phyloP scores from a whole-genome alignment of 768 basidiomycete genomes.

The Chalciporus chontae region DNA sequence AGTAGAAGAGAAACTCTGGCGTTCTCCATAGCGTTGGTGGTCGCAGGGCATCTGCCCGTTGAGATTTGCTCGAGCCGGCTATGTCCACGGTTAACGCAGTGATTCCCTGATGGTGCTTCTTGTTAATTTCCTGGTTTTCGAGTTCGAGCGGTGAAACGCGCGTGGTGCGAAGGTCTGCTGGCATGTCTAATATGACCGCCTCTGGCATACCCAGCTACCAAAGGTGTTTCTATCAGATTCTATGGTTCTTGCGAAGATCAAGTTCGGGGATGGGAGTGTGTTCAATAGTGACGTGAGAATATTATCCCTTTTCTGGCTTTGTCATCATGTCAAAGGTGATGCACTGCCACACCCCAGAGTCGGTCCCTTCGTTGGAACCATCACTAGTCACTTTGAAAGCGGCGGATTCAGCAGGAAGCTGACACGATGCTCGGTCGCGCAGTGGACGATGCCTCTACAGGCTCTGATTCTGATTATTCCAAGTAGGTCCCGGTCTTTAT shows the following conservation, averaged over 20 bases:
- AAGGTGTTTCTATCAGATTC: not conserved
- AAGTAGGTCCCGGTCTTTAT: constrained; percentile 54
- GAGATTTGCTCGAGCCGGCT: constrained; percentile 39
- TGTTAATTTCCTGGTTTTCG: constrained; percentile 6
- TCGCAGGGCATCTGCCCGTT: constrained; percentile 21
- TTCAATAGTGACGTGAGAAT: constrained; percentile 13
- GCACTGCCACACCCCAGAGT: constrained; percentile 21
- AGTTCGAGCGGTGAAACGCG: constrained; percentile 14
- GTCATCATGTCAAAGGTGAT: not conserved
- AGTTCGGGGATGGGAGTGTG: not conserved
- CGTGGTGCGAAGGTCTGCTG: constrained; percentile 30
- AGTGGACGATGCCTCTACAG: constrained; percentile 88
- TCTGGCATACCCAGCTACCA: constrained; percentile 21
- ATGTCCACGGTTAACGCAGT: constrained; percentile 54
- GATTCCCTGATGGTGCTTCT: constrained; percentile 29
- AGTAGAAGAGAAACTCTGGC: constrained; percentile 78
- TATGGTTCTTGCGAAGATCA: too few species aligned
- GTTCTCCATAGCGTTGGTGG: constrained; percentile 70
- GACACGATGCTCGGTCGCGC: constrained; percentile 35
- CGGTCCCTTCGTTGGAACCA: constrained; percentile 4
- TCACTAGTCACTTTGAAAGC: constrained; percentile 24
- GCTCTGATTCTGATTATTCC: constrained; percentile 94
- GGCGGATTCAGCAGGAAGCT: constrained; percentile 16
- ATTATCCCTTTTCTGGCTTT: constrained; percentile 9
- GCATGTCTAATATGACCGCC: constrained; percentile 32